Evolutionary conservation across 1,139 yeast genomes (phyloP), one percentile per base, ranked within the genome.

Genomic region (Debaryomycetaceae sp.): DNA sequence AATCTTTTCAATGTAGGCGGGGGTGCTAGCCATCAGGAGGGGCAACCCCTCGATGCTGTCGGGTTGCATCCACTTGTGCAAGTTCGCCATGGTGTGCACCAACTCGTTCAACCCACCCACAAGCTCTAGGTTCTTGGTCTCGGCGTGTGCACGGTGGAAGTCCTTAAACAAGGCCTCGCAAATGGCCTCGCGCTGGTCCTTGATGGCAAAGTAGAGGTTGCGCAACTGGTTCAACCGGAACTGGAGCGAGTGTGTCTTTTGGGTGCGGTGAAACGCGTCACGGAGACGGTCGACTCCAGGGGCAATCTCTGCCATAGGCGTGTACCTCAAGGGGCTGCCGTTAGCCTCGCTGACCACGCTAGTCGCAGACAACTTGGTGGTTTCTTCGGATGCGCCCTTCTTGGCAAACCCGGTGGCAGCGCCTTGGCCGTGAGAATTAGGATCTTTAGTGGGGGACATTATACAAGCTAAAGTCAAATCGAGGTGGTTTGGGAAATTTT

Each of bases 41-140:
- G 85, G 77, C 26, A 64, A 44, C 38, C 62, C 68, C 13, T 56
- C 48, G 5, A 75, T 67, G 7, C 52, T 43, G 36, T 69, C 69
- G 1, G 81, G 82, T 45, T 72, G 72, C 23, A 71, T 59, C 85
- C 94, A 80, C 34, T 64, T 57, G 36, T 72, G 71, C 42, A 89
- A 61, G 40, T 69, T 69, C 20, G 73, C 61, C 51, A 86, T 80
- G 28, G 79, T 65, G 43, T 72, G 69, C 27, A 75, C 53, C 34
- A 84, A 56, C 46, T 85, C 95, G 34, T 60, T 61, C 35, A 77
- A 51, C 1, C 71, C 49, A 1, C 71, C 66, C 9, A 60, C 54
- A 24, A 77, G 39, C 51, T 89, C 97, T 34, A 75, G 56, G 29
- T 72, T 49, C 35, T 61, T 59, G 3, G 89, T 70, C 49, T 89